phyloP scores from a whole-genome alignment of 2,329 filamentous ascomycete genomes.

The Elsinoe arachidis region DNA sequence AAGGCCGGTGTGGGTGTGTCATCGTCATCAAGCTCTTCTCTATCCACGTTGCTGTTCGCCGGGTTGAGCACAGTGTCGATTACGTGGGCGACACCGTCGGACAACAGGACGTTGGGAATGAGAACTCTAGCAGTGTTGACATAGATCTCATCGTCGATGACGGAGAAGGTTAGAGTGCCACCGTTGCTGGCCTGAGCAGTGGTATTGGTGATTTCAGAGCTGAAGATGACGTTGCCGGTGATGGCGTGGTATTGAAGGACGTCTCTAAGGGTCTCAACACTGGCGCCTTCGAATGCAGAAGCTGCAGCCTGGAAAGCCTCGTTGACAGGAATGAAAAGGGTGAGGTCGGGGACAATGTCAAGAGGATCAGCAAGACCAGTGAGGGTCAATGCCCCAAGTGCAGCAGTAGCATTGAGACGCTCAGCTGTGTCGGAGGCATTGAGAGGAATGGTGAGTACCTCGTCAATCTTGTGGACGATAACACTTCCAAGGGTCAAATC shows the following conservation, averaged over 20 bases:
- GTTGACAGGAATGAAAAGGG: constrained; percentile 22
- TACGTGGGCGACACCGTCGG: constrained; percentile 51
- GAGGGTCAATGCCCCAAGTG: constrained; percentile 10
- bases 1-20: background rate
- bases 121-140: constrained; percentile 47
- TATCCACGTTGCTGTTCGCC: background rate
- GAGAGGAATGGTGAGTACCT: constrained; percentile 13
- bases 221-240: constrained; percentile 24
- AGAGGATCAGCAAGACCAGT: constrained; percentile 11
- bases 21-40: constrained; percentile 3
- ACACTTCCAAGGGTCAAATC: constrained; percentile 16
- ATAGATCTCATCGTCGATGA: constrained; percentile 35
- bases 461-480: constrained; percentile 18
- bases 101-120: constrained; percentile 41
- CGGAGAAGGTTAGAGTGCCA: constrained; percentile 36
- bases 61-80: constrained; percentile 29
- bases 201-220: constrained; percentile 25
- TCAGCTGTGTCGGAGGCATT: constrained; percentile 14
- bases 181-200: constrained; percentile 22
- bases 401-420: constrained; percentile 15
- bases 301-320: constrained; percentile 28
- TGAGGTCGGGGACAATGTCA: constrained; percentile 16
- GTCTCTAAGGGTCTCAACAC: constrained; percentile 21
- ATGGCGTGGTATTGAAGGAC: constrained; percentile 32
- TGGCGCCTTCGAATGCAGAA: constrained; percentile 25